Conservation (phyloP, 177 flowering plant species). For the Telopea speciosissima region DNA sequence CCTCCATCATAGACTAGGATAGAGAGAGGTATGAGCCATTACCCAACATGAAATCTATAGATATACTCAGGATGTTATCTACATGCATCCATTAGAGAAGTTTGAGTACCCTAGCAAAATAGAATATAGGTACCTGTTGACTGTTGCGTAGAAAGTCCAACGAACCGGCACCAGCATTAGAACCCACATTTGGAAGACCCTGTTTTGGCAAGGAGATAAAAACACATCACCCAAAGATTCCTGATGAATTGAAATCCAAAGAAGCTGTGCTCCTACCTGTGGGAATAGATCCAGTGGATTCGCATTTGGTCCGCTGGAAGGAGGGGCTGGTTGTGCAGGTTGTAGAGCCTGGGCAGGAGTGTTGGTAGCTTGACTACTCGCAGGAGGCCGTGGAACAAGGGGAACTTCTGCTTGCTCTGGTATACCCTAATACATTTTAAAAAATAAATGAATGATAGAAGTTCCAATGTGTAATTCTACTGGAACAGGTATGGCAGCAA, state of each 20-base stretch:
- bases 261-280: constrained; percentile 40
- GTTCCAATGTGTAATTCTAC: no score
- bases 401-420: constrained; percentile 83
- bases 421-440: constrained; percentile 49
- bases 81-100: no score
- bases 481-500: no score
- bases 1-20: no score
- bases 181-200: constrained; percentile 77
- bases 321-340: constrained; percentile 43
- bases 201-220: constrained; percentile 16
- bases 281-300: constrained; percentile 85
- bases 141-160: constrained; percentile 86
- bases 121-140: constrained; percentile 51
- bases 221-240: constrained; percentile 2
- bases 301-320: constrained; percentile 82
- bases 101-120: no score
- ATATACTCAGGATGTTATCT: no score
- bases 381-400: constrained; percentile 44
- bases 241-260: background rate
- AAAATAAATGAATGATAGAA: background rate
- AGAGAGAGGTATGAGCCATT: no score
- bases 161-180: constrained; percentile 56
- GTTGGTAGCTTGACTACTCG: constrained; percentile 35
- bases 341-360: constrained; percentile 44
- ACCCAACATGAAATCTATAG: no score